phyloP scores from a whole-genome alignment of 176 grass and related monocot species.

The Musa beccarii region DNA sequence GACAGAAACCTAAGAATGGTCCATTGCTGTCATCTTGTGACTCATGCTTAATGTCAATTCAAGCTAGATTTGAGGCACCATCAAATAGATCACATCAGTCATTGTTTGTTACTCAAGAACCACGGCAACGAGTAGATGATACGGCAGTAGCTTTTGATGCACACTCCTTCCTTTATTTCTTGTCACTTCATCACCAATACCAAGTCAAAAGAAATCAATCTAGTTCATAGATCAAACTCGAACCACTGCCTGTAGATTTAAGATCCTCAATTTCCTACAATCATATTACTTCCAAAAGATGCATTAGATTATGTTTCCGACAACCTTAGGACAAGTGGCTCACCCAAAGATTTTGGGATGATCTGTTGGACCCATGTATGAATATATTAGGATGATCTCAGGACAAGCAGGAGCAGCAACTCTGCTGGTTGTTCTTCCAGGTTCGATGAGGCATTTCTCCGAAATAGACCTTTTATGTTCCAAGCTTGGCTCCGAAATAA shows the following conservation, averaged over 20 bases:
- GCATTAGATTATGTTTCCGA: neutral
- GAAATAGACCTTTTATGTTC: too few relatives aligned
- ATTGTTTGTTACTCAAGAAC: neutral
- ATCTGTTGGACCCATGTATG: neutral
- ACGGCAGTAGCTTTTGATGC: neutral
- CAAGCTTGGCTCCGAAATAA: too few relatives aligned
- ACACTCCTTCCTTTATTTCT: neutral
- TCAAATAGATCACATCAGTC: neutral
- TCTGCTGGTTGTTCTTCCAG: too few relatives aligned
- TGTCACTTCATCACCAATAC: neutral
- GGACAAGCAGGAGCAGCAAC: too few relatives aligned
- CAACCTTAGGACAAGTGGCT: too few relatives aligned
- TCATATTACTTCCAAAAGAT: neutral
- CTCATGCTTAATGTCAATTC: neutral
- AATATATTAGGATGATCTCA: neutral
- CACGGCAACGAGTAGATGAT: neutral
- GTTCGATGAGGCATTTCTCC: too few relatives aligned
- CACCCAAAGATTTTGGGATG: too few relatives aligned
- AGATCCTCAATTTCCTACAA: neutral
- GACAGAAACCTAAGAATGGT: neutral
- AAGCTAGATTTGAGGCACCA: neutral
- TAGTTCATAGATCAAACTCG: neutral
- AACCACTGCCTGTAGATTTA: neutral
- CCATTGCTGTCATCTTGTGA: neutral
- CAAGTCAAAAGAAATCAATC: neutral